These are phyloP conservation scores for Laburnicola sp. DNA, from an alignment of 2,329 filamentous ascomycete species.

Conservation along the genomic window DNA sequence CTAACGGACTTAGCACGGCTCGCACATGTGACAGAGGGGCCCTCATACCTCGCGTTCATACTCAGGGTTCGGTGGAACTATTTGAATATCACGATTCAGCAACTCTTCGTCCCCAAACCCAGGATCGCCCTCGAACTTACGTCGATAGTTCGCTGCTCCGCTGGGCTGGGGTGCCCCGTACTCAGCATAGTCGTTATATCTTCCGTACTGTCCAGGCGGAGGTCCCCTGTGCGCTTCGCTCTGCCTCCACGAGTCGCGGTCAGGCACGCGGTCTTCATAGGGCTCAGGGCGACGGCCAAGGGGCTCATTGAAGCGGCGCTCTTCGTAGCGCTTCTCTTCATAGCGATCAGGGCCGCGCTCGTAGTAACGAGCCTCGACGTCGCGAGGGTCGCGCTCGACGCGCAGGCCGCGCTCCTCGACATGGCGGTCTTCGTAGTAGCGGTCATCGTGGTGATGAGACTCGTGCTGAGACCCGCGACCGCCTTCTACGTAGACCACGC, in stretches of 20 bases:
- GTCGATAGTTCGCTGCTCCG: slow-evolving; percentile 35
- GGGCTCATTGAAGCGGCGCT: slow-evolving; percentile 26
- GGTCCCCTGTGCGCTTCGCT: slow-evolving; percentile 22
- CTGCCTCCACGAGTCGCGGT: slow-evolving; percentile 42
- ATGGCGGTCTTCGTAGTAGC: slow-evolving; percentile 13
- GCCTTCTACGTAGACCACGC: slow-evolving; percentile 34
- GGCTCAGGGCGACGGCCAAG: slow-evolving; percentile 39
- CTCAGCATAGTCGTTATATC: slow-evolving; percentile 34
- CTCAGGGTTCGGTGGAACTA: slow-evolving; percentile 36
- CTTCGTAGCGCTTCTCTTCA: slow-evolving; percentile 31
- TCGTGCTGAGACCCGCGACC: slow-evolving; percentile 18
- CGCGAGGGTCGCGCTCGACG: slow-evolving; percentile 27
- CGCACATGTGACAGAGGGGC: not conserved
- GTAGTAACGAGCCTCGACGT: slow-evolving; percentile 25
- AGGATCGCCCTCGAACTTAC: slow-evolving; percentile 40
- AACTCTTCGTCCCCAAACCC: slow-evolving; percentile 44
- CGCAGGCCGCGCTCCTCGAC: slow-evolving; percentile 11
- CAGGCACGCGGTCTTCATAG: slow-evolving; percentile 42
- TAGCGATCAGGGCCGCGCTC: slow-evolving; percentile 26
- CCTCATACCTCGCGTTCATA: slow-evolving; percentile 41
- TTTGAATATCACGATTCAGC: slow-evolving; percentile 39
- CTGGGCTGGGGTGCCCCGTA: slow-evolving; percentile 37
- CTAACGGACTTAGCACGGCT: slow-evolving; percentile 21
- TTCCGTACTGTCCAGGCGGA: slow-evolving; percentile 18
- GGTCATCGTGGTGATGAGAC: slow-evolving; percentile 13